phyloP scores from a whole-genome alignment of 2,329 filamentous ascomycete genomes.

The Nemania diffusa region DNA sequence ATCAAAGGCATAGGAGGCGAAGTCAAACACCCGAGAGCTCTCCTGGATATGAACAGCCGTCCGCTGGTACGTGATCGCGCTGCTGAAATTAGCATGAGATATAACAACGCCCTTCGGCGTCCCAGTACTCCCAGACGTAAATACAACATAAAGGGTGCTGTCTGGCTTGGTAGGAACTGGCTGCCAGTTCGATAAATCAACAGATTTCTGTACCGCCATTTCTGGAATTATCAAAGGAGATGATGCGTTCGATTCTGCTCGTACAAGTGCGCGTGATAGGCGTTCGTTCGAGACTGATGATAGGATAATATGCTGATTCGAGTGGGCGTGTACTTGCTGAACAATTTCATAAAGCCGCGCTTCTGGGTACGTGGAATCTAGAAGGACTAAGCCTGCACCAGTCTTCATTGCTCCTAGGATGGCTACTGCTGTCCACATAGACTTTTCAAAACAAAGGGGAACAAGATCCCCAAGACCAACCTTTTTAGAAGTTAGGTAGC shows the following conservation, averaged over 20 bases:
- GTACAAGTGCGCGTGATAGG: slow-evolving; percentile 2
- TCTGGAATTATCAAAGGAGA: neutral
- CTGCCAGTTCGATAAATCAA: slow-evolving; percentile 9
- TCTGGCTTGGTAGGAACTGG: neutral
- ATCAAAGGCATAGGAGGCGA: slow-evolving; percentile 22
- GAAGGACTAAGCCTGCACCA: slow-evolving; percentile 2
- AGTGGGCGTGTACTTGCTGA: slow-evolving; percentile 12
- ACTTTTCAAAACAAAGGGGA: slow-evolving; percentile 23
- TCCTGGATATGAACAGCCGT: neutral
- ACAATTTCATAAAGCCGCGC: slow-evolving; percentile 9
- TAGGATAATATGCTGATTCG: slow-evolving; percentile 13
- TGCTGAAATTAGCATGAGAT: slow-evolving; percentile 9
- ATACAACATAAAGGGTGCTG: slow-evolving; percentile 10
- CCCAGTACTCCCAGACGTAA: slow-evolving; percentile 21
- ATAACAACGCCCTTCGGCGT: slow-evolving; percentile 13
- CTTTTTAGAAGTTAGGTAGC: slow-evolving; percentile 2
- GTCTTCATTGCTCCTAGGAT: slow-evolving; percentile 18
- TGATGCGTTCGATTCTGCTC: slow-evolving; percentile 10
- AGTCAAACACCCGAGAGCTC: slow-evolving; percentile 14
- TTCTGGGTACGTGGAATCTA: slow-evolving; percentile 14
- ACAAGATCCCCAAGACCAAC: slow-evolving; percentile 10
- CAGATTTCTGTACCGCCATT: slow-evolving; percentile 1
- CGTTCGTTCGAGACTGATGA: slow-evolving; percentile 13
- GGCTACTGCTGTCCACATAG: slow-evolving; percentile 21
- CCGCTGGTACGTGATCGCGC: slow-evolving; percentile 1